These are phyloP conservation scores for Fusarium sp. DNA, from an alignment of 2,329 filamentous ascomycete genomes.

Conservation along the genomic window DNA sequence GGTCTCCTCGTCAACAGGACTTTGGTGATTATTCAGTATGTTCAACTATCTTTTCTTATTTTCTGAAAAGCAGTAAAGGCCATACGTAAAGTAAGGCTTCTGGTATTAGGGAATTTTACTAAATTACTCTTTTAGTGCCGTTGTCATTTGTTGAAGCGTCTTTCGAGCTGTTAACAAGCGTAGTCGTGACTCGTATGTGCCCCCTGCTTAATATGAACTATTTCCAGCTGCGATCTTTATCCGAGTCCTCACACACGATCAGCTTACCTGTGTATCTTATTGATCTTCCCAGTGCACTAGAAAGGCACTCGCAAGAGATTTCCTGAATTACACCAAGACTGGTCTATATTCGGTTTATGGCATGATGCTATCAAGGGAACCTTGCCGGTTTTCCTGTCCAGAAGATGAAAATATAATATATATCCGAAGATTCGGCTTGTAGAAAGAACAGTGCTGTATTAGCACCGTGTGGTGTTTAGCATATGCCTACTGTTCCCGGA, in stretches of 20 bases:
- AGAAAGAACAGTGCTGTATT: background rate
- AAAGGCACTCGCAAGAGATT: background rate
- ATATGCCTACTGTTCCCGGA: constrained; percentile 5
- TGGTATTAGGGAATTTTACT: constrained; percentile 14
- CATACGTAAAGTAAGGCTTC: background rate
- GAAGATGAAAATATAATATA: background rate
- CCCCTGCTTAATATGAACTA: constrained; percentile 25
- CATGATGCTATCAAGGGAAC: background rate
- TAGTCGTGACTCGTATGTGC: constrained; percentile 17
- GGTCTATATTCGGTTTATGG: background rate
- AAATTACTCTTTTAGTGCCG: constrained; percentile 8
- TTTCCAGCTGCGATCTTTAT: constrained; percentile 10
- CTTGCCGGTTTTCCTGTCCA: background rate
- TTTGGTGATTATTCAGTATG: background rate
- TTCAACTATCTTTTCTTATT: background rate
- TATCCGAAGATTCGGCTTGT: background rate
- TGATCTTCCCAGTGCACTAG: background rate
- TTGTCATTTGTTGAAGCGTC: constrained; percentile 24
- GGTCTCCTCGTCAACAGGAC: background rate
- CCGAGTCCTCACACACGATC: background rate
- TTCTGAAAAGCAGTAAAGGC: background rate
- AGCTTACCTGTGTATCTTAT: background rate
- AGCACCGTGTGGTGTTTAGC: constrained; percentile 12
- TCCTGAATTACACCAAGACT: background rate
- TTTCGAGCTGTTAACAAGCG: constrained; percentile 33